These are phyloP conservation scores for Cadophora malorum DNA, from an alignment of 2,329 filamentous ascomycete genomes.

Conservation along the genomic window DNA sequence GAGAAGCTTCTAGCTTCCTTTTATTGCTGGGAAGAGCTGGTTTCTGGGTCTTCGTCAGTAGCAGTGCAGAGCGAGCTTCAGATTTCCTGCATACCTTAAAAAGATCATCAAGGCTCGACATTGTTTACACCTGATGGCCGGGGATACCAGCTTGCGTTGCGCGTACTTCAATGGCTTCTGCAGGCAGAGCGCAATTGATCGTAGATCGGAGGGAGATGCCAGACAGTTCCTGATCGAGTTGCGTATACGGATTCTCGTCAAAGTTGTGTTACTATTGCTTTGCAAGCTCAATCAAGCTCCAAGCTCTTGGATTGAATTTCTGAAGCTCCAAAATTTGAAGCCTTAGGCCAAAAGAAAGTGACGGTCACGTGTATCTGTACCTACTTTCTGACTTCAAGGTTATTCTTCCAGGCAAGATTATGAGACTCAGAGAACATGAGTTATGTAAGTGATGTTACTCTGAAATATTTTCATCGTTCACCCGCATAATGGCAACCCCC, in stretches of 20 bases:
- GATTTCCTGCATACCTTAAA: slow-evolving; percentile 17
- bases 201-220: background rate
- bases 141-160: background rate
- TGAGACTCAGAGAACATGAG: too few relatives aligned
- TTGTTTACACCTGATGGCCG: slow-evolving; percentile 15
- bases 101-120: slow-evolving; percentile 25
- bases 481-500: too few relatives aligned
- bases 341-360: background rate
- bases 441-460: too few relatives aligned
- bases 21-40: slow-evolving; percentile 55
- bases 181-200: background rate
- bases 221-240: background rate
- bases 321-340: background rate
- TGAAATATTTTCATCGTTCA: too few relatives aligned
- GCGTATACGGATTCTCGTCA: background rate
- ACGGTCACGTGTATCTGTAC: background rate
- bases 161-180: slow-evolving; percentile 1
- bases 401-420: too few relatives aligned
- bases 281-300: background rate
- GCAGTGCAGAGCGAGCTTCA: background rate
- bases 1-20: slow-evolving; percentile 66
- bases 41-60: slow-evolving; percentile 36
- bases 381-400: too few relatives aligned
- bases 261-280: background rate
- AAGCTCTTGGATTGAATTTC: background rate